These are phyloP conservation scores for Vitis hybrid DNA, from an alignment of 177 flowering plant genomes.

Conservation along the genomic window DNA sequence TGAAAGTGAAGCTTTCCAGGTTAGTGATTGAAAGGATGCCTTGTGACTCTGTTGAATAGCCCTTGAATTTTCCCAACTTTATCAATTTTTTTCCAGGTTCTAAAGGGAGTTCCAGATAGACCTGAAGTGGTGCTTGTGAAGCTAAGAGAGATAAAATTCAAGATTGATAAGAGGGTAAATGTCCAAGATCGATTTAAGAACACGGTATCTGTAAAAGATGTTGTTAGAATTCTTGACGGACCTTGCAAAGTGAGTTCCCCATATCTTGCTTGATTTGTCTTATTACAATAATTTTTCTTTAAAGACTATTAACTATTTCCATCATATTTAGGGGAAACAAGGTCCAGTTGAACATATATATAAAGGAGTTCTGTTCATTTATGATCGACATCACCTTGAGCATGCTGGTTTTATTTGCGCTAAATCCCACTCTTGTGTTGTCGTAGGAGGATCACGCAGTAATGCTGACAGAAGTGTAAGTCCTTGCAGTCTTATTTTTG, in stretches of 20 bases:
- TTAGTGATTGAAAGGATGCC: conserved; percentile 11
- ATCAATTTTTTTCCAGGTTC: conserved; percentile 46
- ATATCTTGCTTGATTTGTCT: background rate
- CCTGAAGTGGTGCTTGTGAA: conserved; percentile 83
- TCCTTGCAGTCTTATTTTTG: background rate
- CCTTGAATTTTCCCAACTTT: background rate
- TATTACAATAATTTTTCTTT: background rate
- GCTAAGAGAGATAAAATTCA: conserved; percentile 86
- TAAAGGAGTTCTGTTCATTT: conserved; percentile 76
- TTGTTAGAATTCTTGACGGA: conserved; percentile 83
- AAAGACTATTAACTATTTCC: background rate
- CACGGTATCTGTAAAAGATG: conserved; percentile 73
- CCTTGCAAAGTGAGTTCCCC: conserved; percentile 65
- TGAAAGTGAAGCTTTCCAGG: conserved; percentile 99
- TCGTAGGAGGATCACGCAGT: conserved; percentile 83
- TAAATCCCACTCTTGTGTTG: conserved; percentile 70
- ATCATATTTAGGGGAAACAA: conserved; percentile 75
- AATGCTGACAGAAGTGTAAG: conserved; percentile 75
- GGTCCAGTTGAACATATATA: conserved; percentile 95
- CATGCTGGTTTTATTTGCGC: conserved; percentile 98
- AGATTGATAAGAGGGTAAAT: conserved; percentile 63
- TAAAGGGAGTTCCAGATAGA: conserved; percentile 89
- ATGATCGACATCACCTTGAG: conserved; percentile 95
- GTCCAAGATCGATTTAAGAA: conserved; percentile 74
- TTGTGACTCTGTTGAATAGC: background rate